Evolutionary conservation across 129 eudicot species (phyloP).

Genomic region (Tagetes erecta): DNA sequence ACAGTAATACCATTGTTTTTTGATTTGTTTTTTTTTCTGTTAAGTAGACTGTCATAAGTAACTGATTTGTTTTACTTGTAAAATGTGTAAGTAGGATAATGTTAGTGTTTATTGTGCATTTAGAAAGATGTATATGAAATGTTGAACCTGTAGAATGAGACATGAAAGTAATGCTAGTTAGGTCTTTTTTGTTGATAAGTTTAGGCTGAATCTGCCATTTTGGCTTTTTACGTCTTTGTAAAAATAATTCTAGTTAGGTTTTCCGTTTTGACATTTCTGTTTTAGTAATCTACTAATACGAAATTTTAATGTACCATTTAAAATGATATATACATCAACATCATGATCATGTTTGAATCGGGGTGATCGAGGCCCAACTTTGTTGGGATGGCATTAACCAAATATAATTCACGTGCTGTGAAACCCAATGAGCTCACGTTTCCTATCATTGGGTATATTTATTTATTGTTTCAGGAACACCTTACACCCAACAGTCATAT

Average conservation of each 20-base stretch:
- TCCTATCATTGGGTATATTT: neutral
- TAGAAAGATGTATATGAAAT: neutral
- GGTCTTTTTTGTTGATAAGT: neutral
- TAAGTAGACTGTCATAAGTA: neutral
- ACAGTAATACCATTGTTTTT: neutral
- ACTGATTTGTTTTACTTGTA: neutral
- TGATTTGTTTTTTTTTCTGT: neutral
- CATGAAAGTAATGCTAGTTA: neutral
- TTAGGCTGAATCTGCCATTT: neutral
- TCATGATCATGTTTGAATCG: neutral
- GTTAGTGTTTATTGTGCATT: neutral
- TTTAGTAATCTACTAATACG: neutral
- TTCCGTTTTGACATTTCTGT: neutral
- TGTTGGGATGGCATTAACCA: neutral
- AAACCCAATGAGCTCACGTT: neutral
- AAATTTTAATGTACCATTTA: neutral
- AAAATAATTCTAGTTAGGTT: neutral
- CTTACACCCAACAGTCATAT: constrained; percentile 44
- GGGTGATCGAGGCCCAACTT: neutral
- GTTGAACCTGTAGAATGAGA: neutral
- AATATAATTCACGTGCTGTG: neutral
- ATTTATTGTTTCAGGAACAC: constrained; percentile 30
- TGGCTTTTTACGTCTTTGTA: neutral
- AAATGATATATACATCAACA: neutral
- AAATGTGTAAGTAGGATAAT: neutral